phyloP scores from a whole-genome alignment of 1,284 basidiomycete genomes.

The Cryptococcus sp. region DNA sequence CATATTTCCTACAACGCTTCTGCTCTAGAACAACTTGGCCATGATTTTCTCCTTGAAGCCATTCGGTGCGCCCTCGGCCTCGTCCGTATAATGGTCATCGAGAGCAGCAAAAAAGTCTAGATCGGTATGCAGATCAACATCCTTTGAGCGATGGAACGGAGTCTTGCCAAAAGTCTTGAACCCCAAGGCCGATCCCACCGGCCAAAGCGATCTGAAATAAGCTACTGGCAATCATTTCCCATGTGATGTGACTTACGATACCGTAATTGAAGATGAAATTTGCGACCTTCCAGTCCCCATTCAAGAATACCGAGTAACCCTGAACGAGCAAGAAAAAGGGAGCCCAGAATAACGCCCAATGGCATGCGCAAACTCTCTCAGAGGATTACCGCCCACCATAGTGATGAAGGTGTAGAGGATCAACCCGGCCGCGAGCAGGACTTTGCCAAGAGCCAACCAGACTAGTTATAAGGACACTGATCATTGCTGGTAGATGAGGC shows the following conservation, averaged over 20 bases:
- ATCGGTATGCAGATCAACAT: constrained; percentile 17
- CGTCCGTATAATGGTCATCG: constrained; percentile 13
- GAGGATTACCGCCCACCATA: constrained; percentile 36
- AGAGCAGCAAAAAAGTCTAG: constrained; percentile 20
- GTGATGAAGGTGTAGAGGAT: constrained; percentile 36
- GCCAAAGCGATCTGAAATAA: constrained; percentile 14
- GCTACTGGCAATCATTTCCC: not conserved
- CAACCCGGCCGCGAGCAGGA: constrained; percentile 30
- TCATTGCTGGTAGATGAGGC: too few relatives aligned
- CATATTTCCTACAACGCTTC: too few relatives aligned
- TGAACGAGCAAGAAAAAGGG: constrained; percentile 18
- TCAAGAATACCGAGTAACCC: constrained; percentile 24
- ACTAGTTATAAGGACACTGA: constrained; percentile 4
- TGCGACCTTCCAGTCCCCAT: constrained; percentile 17
- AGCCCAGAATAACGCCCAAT: constrained; percentile 23
- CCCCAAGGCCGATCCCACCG: constrained; percentile 17
- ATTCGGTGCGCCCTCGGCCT: constrained; percentile 8
- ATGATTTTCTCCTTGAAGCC: constrained; percentile 17
- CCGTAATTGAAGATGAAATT: constrained; percentile 29
- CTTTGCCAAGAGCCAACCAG: constrained; percentile 31
- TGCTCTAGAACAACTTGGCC: constrained; percentile 21
- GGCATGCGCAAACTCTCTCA: constrained; percentile 38
- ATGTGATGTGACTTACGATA: constrained; percentile 10
- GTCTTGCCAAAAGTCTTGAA: constrained; percentile 21
- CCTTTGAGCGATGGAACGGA: constrained; percentile 14